Base-by-base conservation (phyloP, 805 yeast species). In the Cyberlindnera samutprakarnensis region DNA sequence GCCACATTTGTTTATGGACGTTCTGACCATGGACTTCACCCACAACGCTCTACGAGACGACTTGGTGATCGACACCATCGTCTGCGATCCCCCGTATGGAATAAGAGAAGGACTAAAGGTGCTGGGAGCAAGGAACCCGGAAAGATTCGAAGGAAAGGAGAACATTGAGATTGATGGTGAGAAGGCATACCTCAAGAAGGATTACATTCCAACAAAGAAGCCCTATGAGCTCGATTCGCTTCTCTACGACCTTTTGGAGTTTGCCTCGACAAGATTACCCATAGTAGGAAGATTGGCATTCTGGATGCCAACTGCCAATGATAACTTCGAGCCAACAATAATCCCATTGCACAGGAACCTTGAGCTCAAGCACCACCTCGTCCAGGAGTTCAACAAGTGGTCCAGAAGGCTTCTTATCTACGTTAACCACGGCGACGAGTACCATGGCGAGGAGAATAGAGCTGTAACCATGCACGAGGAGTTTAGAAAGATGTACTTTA, bases 251-350 rank as follows among this genome's bases (percentile, higher is more conserved):
- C 61, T 92, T 23, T 61, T 92, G 25, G 56, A 65, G 14, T 92
- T 81, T 62, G 70, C 95, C 0, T 74, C 87, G 3, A 63, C 68
- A 11, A 70, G 88, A 45, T 64, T 92, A 33, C 83, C 82, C 0
- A 58, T 75, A 3, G 73, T 72, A 7, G 95, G 96, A 1, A 64
- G 97, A 41, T 64, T 92, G 22, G 84, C 92, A 18, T 88, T 87
- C 56, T 92, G 98, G 98, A 85, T 88, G 92, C 98, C 98, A 0
- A 81, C 94, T 1, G 94, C 96, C 1, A 87, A 88, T 52, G 94
- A 84, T 47, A 94, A 83, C 43, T 75, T 71, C 41, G 66, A 74
- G 22, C 72, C 68, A 35, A 74, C 82, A 28, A 63, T 69, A 32
- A 75, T 88, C 17, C 97, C 97, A 5, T 76, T 74, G 44, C 96